These are phyloP conservation scores for Carex arenaria DNA, from an alignment of 202 grass and related monocot genomes.

Conservation along the genomic window DNA sequence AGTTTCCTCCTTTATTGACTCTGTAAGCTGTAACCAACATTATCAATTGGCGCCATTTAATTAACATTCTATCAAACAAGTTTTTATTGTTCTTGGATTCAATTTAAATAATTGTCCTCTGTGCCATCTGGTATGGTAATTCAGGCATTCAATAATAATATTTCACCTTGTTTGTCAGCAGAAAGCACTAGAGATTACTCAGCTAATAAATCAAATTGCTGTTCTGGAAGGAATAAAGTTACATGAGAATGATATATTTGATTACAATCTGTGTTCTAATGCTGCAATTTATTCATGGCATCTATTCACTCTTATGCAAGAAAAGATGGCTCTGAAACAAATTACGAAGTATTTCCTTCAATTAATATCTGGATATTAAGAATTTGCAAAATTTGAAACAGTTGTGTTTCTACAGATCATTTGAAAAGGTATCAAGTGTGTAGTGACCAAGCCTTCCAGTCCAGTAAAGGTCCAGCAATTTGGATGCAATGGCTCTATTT, in stretches of 20 bases:
- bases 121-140: background rate
- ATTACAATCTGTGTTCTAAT: background rate
- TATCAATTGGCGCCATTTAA: background rate
- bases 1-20: background rate
- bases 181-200: background rate
- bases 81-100: background rate
- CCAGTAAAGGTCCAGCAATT: constrained; percentile 61
- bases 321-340: background rate
- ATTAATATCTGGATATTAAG: background rate
- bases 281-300: background rate
- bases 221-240: background rate
- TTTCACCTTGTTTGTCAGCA: background rate
- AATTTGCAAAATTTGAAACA: background rate
- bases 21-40: background rate
- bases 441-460: constrained; percentile 73
- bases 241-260: background rate
- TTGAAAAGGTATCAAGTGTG: constrained; percentile 44
- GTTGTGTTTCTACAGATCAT: constrained; percentile 18
- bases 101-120: background rate
- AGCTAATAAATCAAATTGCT: background rate
- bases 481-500: constrained; percentile 33
- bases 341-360: background rate
- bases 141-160: background rate
- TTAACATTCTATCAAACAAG: background rate
- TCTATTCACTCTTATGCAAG: background rate